A percentile compares a stretch with the other conserved stretches of the same genome.
phyloP scores from a whole-genome alignment of 2,329 filamentous ascomycete genomes.

The Aspergillus phoenicis region DNA sequence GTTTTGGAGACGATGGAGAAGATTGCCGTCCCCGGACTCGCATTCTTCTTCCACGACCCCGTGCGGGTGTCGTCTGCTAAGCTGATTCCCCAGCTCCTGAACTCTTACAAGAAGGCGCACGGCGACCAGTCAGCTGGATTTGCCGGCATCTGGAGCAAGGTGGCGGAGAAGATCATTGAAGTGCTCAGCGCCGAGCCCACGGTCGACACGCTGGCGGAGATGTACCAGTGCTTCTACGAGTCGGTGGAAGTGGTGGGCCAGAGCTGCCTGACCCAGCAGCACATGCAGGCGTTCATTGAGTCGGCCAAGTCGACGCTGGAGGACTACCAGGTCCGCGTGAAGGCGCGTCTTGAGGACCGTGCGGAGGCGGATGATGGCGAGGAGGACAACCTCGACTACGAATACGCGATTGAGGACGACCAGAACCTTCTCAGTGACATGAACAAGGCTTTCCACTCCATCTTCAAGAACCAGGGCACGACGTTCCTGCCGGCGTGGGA shows the following conservation, averaged over 20 bases:
- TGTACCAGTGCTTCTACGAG: conserved; percentile 99
- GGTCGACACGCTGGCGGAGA: conserved; percentile 93
- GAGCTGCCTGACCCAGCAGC: conserved; percentile 72
- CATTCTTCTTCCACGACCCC: conserved; percentile 99
- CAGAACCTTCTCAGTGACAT: conserved; percentile 96
- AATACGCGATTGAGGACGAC: conserved; percentile 94
- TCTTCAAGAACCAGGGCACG: conserved; percentile 94
- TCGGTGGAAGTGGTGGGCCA: conserved; percentile 92
- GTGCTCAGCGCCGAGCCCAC: conserved; percentile 91
- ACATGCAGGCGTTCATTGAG: conserved; percentile 87
- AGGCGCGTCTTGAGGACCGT: conserved; percentile 79
- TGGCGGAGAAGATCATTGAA: conserved; percentile 88
- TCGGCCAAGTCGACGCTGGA: conserved; percentile 82
- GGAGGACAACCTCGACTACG: conserved; percentile 81
- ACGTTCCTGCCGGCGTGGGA: conserved; percentile 88
- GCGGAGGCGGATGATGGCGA: conserved; percentile 85
- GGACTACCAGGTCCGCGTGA: conserved; percentile 88
- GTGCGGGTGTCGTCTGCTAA: conserved; percentile 94
- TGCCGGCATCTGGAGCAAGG: conserved; percentile 78
- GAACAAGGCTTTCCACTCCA: conserved; percentile 99
- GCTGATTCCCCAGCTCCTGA: conserved; percentile 87
- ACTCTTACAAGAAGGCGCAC: conserved; percentile 90
- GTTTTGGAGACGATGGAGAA: conserved; percentile 94
- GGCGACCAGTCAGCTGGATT: conserved; percentile 79
- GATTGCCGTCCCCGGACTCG: conserved; percentile 87